Evolutionary conservation across 1,284 basidiomycete genomes (phyloP), one percentile per base, ranked within the genome.

Genomic region (Cutaneotrichosporon sp.): DNA sequence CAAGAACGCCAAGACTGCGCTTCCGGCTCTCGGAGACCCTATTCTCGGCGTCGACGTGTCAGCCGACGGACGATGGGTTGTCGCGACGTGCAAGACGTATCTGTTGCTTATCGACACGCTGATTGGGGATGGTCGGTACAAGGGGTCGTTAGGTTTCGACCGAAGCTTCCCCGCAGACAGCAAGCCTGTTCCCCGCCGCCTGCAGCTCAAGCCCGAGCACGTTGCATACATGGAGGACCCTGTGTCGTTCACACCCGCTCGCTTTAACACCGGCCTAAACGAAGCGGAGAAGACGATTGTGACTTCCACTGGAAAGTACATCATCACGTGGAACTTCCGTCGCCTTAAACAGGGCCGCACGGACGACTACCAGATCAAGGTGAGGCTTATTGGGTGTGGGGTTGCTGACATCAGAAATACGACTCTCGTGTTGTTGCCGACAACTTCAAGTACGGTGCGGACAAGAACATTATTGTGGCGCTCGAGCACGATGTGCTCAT

Each of bases 1-100:
- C 56, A 99, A 98, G 86, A 99, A 94, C 73, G 97, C 97, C 40
- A 99, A 99, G 87, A 99, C 97, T 22, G 93, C 94, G n/a, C 82
- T 99, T 56, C 93, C 96, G 31, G 91, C 94, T 38, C 85, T 98
- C 32, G 95, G 97, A 32, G 94, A 97, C 80, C 92, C 96, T 50
- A 97, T 99, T 74, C 80, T 92, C 58, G 96, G 96, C 36, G 86
- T 99, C 57, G 97, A 99, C 80, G 92, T 94, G 9, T 95, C 95
- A 3, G 89, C 92, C 18, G 89, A 93, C 77, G 97, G 97, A 42
- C 88, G 94, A 61, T 99, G 90, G 86, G 87, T 99, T 64, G 90
- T 99, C 36, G 97, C 95, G 8, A 99, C 97, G 36, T 97, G 93
- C 71, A 91, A 91, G 83, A 95, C 89, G 7, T 98, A 98, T 77